These are phyloP conservation scores for Liquidambar formosana DNA, from an alignment of 164 flowering plant genomes.

Conservation along the genomic window DNA sequence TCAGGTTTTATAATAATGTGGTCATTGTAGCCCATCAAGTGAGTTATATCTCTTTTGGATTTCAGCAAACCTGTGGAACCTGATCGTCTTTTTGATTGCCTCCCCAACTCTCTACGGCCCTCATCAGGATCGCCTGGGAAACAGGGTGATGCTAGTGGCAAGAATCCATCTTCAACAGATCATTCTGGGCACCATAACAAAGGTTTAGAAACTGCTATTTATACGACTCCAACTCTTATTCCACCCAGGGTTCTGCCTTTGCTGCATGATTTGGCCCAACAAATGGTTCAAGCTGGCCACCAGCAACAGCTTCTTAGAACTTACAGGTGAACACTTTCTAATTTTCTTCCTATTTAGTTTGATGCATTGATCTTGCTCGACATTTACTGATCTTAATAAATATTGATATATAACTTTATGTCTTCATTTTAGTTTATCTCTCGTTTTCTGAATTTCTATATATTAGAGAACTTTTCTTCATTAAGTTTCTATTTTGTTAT, in stretches of 20 bases:
- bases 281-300: constrained; percentile 83
- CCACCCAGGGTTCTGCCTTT: constrained; percentile 86
- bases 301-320: constrained; percentile 67
- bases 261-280: constrained; percentile 81
- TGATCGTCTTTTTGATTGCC: constrained; percentile 89
- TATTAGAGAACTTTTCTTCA: background rate
- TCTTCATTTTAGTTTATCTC: background rate
- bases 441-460: background rate
- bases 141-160: constrained; percentile 43
- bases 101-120: constrained; percentile 78
- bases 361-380: background rate
- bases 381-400: background rate
- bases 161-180: constrained; percentile 24
- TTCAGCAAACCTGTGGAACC: constrained; percentile 95
- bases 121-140: constrained; percentile 65
- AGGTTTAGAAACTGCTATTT: constrained; percentile 54
- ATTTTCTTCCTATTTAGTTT: background rate
- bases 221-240: constrained; percentile 78
- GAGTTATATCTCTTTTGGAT: constrained; percentile 3
- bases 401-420: background rate
- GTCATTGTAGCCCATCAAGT: background rate
- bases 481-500: background rate
- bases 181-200: constrained; percentile 48
- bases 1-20: background rate
- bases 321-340: constrained; percentile 54